Conservation (phyloP, 148 eudicot species). For the Rhododendron ovatum region DNA sequence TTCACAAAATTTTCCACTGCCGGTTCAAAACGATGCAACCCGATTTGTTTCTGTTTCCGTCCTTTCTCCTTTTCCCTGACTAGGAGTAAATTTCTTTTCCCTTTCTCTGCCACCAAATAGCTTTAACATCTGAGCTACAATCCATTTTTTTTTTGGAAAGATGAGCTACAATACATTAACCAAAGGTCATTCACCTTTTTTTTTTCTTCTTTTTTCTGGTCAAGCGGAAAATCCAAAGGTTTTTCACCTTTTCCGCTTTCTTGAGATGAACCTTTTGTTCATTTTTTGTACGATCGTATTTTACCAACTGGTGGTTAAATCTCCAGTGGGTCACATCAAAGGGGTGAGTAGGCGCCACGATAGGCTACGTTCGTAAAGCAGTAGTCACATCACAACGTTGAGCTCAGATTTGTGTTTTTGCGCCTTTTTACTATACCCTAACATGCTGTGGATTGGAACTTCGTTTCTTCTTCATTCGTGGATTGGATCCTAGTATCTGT, state of each 20-base stretch:
- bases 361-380: slow-evolving; percentile 9
- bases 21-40: not conserved
- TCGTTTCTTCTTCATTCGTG: slow-evolving; percentile 3
- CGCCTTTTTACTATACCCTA: not conserved
- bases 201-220: no score
- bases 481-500: not conserved
- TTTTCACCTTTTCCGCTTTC: not conserved
- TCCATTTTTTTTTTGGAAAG: not conserved
- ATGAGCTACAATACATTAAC: no score
- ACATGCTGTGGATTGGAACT: not conserved
- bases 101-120: slow-evolving; percentile 14
- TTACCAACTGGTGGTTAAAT: slow-evolving; percentile 36
- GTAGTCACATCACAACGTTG: slow-evolving; percentile 29
- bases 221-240: not conserved
- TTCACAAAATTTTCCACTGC: slow-evolving; percentile 10
- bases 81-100: not conserved
- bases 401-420: not conserved
- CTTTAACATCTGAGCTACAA: slow-evolving; percentile 27
- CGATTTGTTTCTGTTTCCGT: not conserved
- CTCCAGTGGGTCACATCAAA: slow-evolving; percentile 67
- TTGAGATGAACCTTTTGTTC: not conserved
- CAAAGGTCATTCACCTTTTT: no score
- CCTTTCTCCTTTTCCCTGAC: not conserved
- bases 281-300: not conserved
- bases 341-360: slow-evolving; percentile 32